Evolutionary conservation across 768 basidiomycete species (phyloP), one percentile per base, ranked within the genome.

Genomic region (Thelephora aurantiotincta): DNA sequence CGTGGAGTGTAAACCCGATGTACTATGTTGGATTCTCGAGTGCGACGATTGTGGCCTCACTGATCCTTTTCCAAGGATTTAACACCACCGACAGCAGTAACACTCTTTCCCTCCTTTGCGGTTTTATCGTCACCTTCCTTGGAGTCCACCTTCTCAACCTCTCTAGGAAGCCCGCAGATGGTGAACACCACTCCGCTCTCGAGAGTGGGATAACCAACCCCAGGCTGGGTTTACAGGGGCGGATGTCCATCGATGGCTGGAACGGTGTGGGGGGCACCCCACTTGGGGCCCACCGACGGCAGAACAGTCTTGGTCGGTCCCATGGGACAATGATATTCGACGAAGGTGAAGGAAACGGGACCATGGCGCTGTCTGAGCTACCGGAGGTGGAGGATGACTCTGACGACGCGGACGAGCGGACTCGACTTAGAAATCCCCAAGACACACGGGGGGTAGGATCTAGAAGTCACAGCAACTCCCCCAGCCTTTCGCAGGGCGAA

Each of bases 21-120:
- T 98, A 98, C 66, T 97, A 92, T 58, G 94, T 97, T 63, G 83
- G 88, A 62, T 99, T 99, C 68, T 89, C 90, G 14, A 86, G 87
- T 2, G 82, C 84, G 4, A 97, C 93, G 43, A 84, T 94, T 58
- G 71, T 96, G 37, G 91, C 96, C 0, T 96, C 91, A 51, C 75
- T 96, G 50, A 94, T 99, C 56, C 75, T 99, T 51, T 97, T 98
- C 74, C 86, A 92, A 69, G 96, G 96, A 0, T 85, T 98, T 71
- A 91, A 97, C 66, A 97, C 90, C 5, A 77, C 80, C 22, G 80
- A 78, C 50, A 80, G 76, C 11, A 74, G 76, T 19, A 87, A 90
- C 60, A 90, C 88, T 30, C 57, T 93, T 26, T 93, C 91, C 1
- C 79, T 99, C 26, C 68, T 98, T 48, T 75, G 79, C 44, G 96